Conservation (phyloP, 805 yeast species). For the Candida endomychidarum region DNA sequence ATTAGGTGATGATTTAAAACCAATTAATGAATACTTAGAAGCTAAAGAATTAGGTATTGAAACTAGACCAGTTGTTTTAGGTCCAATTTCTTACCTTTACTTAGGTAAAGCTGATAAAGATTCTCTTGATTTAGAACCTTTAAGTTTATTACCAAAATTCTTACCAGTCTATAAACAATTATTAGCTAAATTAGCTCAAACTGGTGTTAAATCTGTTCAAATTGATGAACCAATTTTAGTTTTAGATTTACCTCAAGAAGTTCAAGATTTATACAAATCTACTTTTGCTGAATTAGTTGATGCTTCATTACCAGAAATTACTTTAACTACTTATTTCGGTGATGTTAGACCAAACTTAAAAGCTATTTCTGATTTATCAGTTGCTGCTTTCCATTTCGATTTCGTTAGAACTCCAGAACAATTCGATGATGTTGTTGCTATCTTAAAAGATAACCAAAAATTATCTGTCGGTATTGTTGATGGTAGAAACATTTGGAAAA, state of each 20-base stretch:
- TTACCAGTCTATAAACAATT: slow-evolving; percentile 92
- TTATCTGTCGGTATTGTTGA: slow-evolving; percentile 96
- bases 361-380: slow-evolving; percentile 88
- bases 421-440: slow-evolving; percentile 74
- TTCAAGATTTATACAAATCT: slow-evolving; percentile 82
- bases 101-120: slow-evolving; percentile 99
- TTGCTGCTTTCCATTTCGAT: slow-evolving; percentile 95
- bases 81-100: slow-evolving; percentile 93
- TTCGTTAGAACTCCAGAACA: slow-evolving; percentile 96
- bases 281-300: slow-evolving; percentile 79
- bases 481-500: slow-evolving; percentile 99
- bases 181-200: slow-evolving; percentile 81
- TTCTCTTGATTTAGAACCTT: slow-evolving; percentile 92
- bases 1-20: slow-evolving; percentile 86
- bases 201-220: slow-evolving; percentile 95
- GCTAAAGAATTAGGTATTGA: slow-evolving; percentile 94
- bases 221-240: slow-evolving; percentile 97
- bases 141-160: slow-evolving; percentile 81
- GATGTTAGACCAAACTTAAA: slow-evolving; percentile 95
- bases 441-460: slow-evolving; percentile 67
- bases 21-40: slow-evolving; percentile 96
- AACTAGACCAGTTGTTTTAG: slow-evolving; percentile 96
- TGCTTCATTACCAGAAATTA: slow-evolving; percentile 69
- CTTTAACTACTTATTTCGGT: slow-evolving; percentile 94
- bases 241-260: slow-evolving; percentile 82